Base-by-base conservation (phyloP, 169 alveolate species). In the Toxoplasma gondii region DNA sequence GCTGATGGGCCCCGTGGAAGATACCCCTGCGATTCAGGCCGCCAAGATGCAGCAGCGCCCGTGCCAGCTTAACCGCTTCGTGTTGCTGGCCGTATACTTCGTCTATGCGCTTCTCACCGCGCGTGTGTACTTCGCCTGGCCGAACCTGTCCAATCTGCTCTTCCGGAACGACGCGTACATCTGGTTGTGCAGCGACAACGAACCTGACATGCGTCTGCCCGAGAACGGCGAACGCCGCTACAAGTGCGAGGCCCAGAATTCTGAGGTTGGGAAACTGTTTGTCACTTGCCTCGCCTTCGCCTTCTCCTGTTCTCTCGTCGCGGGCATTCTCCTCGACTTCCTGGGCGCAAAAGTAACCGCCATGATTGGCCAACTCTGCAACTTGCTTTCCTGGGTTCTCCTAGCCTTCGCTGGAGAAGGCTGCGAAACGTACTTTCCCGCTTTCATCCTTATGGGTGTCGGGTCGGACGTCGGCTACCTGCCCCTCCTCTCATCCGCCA, bases 91-190 rank as follows among this genome's bases (percentile, higher is more conserved):
- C 67, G 34, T 24, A 27, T 94, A 94, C 82, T 88, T 94, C 49
- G 74, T 94, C 19, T 94, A 94, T 53, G 87, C 93, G 39, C 80
- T 88, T 53, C 80, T 94, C 81, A 94, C 96, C n/a, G 96, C 94
- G 64, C 93, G 94, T 12, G 96, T 94, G 22, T 94, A 94, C 88
- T 94, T 94, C 41, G 96, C 94, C 7, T 94, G 96, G 96, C 96
- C 96, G 29, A 88, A 82, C 49, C 88, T 94, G 31, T 94, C 96
- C 58, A 91, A 90, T 38, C 54, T 94, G 92, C 94, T 94, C 53
- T 94, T 94, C 94, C 86, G 93, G 81, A 24, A 90, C 67, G 38
- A 92, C 44, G 94, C 94, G 41, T 92, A 92, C 49, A 19, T 69
- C 7, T 92, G 94, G 94, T 74, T 92, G 80, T 92, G 94, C 81